These are phyloP conservation scores for Xanthoconium stramineum DNA, from an alignment of 768 basidiomycete genomes.

Conservation along the genomic window DNA sequence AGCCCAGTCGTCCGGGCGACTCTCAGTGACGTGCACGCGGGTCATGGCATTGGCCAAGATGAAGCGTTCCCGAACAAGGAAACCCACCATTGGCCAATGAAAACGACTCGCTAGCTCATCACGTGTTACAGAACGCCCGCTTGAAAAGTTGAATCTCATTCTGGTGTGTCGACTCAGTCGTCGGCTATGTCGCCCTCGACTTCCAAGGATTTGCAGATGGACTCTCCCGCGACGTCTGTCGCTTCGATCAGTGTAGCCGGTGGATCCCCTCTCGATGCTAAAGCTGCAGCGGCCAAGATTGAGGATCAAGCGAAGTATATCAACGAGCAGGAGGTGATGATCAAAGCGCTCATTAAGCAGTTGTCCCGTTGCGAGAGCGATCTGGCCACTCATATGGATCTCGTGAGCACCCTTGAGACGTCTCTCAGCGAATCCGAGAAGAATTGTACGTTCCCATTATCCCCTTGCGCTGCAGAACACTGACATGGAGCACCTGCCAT, in stretches of 20 bases:
- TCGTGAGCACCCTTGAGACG: constrained; percentile 78
- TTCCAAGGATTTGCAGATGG: constrained; percentile 67
- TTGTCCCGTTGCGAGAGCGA: constrained; percentile 90
- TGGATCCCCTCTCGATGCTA: constrained; percentile 46
- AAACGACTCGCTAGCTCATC: too few relatives aligned
- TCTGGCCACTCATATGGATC: constrained; percentile 87
- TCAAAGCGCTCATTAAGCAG: constrained; percentile 92
- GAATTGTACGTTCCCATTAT: constrained; percentile 60
- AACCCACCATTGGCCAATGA: too few relatives aligned
- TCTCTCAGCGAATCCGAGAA: constrained; percentile 91
- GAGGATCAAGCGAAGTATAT: constrained; percentile 75
- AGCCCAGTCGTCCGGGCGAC: constrained; percentile 57
- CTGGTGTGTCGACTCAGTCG: constrained; percentile 60
- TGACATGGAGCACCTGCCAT: constrained; percentile 8
- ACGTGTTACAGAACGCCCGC: too few relatives aligned
- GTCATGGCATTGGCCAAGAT: constrained; percentile 7
- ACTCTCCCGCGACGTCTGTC: constrained; percentile 66
- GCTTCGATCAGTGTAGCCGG: constrained; percentile 39
- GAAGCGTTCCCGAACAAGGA: too few relatives aligned
- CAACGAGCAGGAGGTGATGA: constrained; percentile 86
- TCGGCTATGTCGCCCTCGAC: constrained; percentile 55
- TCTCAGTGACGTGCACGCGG: constrained; percentile 22
- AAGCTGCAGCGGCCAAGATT: constrained; percentile 48
- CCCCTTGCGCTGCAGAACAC: background rate
- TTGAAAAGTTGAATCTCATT: constrained; percentile 53